Conservation (phyloP, 345 rosid species). For the Zanthoxylum bungeanum region DNA sequence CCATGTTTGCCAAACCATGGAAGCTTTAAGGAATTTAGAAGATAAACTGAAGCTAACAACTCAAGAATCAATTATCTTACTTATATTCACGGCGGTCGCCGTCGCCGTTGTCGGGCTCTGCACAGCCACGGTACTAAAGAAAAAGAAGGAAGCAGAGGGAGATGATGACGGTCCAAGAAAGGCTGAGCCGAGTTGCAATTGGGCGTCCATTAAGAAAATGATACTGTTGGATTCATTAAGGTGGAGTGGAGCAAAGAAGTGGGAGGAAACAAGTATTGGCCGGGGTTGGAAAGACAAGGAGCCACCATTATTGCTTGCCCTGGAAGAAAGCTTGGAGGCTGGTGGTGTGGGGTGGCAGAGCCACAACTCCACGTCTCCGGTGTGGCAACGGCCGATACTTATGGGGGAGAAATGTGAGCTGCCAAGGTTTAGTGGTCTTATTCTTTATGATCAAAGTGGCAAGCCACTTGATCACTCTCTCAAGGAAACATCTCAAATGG, state of each 20-base stretch:
- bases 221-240: constrained; percentile 55
- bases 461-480: constrained; percentile 35
- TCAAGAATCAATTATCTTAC: constrained; percentile 39
- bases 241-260: constrained; percentile 66
- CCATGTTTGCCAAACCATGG: constrained; percentile 34
- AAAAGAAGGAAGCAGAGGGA: constrained; percentile 27
- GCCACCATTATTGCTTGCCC: constrained; percentile 21
- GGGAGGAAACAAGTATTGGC: constrained; percentile 38
- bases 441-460: constrained; percentile 72
- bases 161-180: background rate
- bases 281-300: constrained; percentile 13
- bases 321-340: constrained; percentile 21
- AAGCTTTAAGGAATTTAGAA: constrained; percentile 65
- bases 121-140: constrained; percentile 35
- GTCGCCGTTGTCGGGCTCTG: constrained; percentile 45
- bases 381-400: constrained; percentile 81
- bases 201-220: constrained; percentile 43
- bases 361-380: constrained; percentile 55
- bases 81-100: constrained; percentile 46
- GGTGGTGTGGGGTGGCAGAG: constrained; percentile 39
- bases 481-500: constrained; percentile 19
- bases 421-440: constrained; percentile 72
- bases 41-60: constrained; percentile 65
- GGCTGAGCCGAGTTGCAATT: constrained; percentile 21
- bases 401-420: constrained; percentile 88